A percentile compares a stretch with the other conserved stretches of the same genome.
Evolutionary conservation across 2,329 filamentous ascomycete genomes (phyloP).

Genomic region (Monilinia laxa): DNA sequence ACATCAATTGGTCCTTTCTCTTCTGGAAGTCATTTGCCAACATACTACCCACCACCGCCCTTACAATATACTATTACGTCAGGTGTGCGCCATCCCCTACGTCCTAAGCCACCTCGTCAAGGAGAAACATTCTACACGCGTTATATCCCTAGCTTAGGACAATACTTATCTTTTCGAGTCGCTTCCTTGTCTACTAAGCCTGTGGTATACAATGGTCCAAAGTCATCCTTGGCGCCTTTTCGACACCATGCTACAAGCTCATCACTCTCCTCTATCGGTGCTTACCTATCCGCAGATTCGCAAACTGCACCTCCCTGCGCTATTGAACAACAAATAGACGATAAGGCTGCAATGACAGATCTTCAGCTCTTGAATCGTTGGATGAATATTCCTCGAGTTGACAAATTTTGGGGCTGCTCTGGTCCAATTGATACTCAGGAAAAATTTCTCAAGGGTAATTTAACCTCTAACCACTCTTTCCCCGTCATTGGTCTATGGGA

Average conservation of each 20-base stretch:
- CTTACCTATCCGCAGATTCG: slow-evolving; percentile 43
- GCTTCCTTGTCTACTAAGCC: slow-evolving; percentile 67
- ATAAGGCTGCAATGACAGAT: slow-evolving; percentile 49
- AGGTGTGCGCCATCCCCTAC: slow-evolving; percentile 77
- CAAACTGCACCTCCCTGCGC: slow-evolving; percentile 45
- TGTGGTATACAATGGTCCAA: slow-evolving; percentile 63
- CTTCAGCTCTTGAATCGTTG: slow-evolving; percentile 74
- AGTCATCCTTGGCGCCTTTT: slow-evolving; percentile 32
- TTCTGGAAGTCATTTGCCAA: slow-evolving; percentile 81
- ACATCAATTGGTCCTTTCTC: slow-evolving; percentile 66
- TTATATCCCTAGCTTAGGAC: slow-evolving; percentile 75
- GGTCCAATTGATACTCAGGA: slow-evolving; percentile 57
- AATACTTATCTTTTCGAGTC: slow-evolving; percentile 86
- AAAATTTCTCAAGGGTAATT: slow-evolving; percentile 64
- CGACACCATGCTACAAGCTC: slow-evolving; percentile 36
- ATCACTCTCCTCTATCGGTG: slow-evolving; percentile 38
- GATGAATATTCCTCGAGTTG: slow-evolving; percentile 84
- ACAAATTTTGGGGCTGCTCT: slow-evolving; percentile 77
- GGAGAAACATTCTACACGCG: slow-evolving; percentile 90
- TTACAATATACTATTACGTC: slow-evolving; percentile 78
- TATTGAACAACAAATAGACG: slow-evolving; percentile 37
- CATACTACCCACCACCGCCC: slow-evolving; percentile 83
- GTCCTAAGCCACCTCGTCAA: slow-evolving; percentile 85
- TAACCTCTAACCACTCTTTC: slow-evolving; percentile 74
- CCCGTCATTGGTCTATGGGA: slow-evolving; percentile 94